Conservation (phyloP, 2,329 filamentous ascomycete genomes). For the Talaromyces sp. region DNA sequence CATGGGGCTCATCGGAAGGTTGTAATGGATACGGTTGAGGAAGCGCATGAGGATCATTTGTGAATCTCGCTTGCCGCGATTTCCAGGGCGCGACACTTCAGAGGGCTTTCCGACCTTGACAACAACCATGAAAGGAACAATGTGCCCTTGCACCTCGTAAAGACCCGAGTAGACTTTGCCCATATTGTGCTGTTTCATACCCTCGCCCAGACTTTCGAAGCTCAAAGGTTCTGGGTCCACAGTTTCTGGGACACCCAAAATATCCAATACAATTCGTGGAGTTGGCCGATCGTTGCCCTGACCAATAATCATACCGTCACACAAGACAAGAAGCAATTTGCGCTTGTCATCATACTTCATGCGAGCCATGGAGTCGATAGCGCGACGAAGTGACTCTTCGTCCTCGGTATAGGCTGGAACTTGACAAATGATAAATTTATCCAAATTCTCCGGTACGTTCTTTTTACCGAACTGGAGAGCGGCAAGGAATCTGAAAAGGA, state of each 20-base stretch:
- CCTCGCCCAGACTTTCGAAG: constrained; percentile 94
- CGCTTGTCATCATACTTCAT: constrained; percentile 99
- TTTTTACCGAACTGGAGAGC: constrained; percentile 90
- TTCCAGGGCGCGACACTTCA: constrained; percentile 73
- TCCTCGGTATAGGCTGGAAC: constrained; percentile 98
- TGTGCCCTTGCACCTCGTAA: constrained; percentile 96
- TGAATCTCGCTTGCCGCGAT: constrained; percentile 98
- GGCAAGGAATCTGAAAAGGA: constrained; percentile 94
- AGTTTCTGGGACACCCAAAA: constrained; percentile 87
- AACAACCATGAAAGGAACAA: constrained; percentile 93
- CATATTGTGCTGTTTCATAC: constrained; percentile 98
- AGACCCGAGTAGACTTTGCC: constrained; percentile 96
- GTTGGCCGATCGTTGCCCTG: constrained; percentile 96
- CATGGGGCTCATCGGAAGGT: constrained; percentile 88
- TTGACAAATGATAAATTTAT: constrained; percentile 98
- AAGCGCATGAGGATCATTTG: constrained; percentile 99
- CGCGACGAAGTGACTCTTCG: constrained; percentile 92
- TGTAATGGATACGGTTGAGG: constrained; percentile 98
- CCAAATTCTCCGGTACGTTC: constrained; percentile 88
- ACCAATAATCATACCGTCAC: constrained; percentile 99
- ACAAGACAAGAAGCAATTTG: constrained; percentile 86
- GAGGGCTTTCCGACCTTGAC: constrained; percentile 89
- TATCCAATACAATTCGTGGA: constrained; percentile 91
- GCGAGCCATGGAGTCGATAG: constrained; percentile 89
- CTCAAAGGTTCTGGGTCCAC: constrained; percentile 93